Evolutionary conservation across 805 yeast species (phyloP), one percentile per base, ranked within the genome.

Genomic region (Wickerhamiella kurtzmanii): DNA sequence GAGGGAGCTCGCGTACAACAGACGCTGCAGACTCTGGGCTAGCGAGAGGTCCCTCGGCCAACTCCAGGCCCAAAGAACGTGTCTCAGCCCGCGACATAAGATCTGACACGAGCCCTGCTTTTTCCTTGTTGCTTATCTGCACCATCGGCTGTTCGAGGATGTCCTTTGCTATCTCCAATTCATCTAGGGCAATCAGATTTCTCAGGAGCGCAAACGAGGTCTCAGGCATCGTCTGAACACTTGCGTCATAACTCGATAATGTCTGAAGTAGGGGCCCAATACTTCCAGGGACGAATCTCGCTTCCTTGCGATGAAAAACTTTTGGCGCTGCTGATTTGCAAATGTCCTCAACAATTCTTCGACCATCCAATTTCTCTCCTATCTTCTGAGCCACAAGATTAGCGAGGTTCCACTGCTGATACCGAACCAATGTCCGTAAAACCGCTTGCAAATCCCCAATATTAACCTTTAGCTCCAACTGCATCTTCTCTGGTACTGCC

Each of bases 241-340:
- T 8, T 25, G 20, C 43, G 17, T 13, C 32, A 9, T 40, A 16
- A 41, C 15, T 35, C 8, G 43, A 17, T n/a, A 22, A 41, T 13
- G 39, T 22, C 2, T 47, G 4, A 41, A 47, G 48, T 2, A 45
- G 48, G 4, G 36, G 46, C 9, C 15, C 6, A 16, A 18, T 37
- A 6, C 9, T 6, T 8, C 9, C 32, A 6, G 32, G 32, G 32
- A 25, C 32, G 11, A 25, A 25, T 25, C 11, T 25, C 32, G 32
- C 32, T 6, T 25, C 11, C 11, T 25, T 25, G 32, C 32, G 32
- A 25, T 25, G 32, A 6, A 25, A 25, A 25, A 11, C 11, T 25
- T 25, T 25, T 6, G 32, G 32, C 6, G 32, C 9, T 11, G 9
- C 11, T 6, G 32, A 25, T 6, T 25, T 25, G 32, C 11, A 25